Conservation (phyloP, 345 rosid species). For the Xanthoceras sorbifolium region DNA sequence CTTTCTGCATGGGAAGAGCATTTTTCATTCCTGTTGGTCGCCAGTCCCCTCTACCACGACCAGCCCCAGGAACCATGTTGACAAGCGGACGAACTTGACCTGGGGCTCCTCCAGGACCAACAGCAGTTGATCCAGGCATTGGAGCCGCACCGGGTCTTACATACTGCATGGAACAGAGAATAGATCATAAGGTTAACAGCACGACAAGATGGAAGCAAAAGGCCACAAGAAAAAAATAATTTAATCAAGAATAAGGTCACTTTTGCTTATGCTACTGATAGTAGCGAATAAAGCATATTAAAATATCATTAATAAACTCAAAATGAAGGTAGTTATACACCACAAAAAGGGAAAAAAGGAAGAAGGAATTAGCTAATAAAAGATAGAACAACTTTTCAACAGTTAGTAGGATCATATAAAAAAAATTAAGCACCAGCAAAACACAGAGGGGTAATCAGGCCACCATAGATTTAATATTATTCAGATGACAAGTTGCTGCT, state of each 20-base stretch:
- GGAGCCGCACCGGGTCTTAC: slow-evolving; percentile 95
- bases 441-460: not conserved
- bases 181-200: slow-evolving; percentile 13
- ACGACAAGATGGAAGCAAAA: slow-evolving; percentile 27
- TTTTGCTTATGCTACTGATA: slow-evolving; percentile 2
- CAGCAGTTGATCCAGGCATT: slow-evolving; percentile 60
- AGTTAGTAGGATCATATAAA: not conserved
- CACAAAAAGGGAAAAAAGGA: not conserved
- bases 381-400: not conserved
- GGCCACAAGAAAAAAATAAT: slow-evolving; percentile 7
- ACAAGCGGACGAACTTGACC: slow-evolving; percentile 81
- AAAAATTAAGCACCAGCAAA: not conserved
- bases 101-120: slow-evolving; percentile 56
- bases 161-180: slow-evolving; percentile 69
- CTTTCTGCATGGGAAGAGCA: slow-evolving; percentile 72
- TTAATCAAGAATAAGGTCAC: slow-evolving; percentile 16
- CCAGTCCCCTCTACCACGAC: slow-evolving; percentile 98
- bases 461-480: not conserved
- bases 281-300: not conserved
- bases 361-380: not conserved
- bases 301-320: not conserved
- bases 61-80: slow-evolving; percentile 60
- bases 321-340: not conserved
- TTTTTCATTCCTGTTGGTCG: slow-evolving; percentile 72
- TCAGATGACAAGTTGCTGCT: not conserved